Evolutionary conservation across 139 green algal species (phyloP).

Genomic region (Pseudopediastrum boryanum): DNA sequence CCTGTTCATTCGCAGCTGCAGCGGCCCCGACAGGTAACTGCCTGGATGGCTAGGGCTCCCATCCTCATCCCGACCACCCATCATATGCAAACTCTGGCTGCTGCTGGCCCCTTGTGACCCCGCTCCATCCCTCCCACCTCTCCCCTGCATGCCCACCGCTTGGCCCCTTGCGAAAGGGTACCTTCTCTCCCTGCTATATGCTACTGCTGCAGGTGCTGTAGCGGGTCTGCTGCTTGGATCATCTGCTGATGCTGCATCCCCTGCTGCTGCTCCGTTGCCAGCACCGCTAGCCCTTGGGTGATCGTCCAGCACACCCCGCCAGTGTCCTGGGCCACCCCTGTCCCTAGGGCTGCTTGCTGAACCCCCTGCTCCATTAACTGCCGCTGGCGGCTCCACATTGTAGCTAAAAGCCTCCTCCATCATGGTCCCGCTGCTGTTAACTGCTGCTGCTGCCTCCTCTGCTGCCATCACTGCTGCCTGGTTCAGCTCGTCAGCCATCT

Average conservation of each 20-base stretch:
- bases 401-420: slow-evolving; percentile 24
- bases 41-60: no score
- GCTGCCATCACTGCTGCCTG: slow-evolving; percentile 36
- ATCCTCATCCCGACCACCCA: no score
- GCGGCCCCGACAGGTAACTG: no score
- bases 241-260: no score
- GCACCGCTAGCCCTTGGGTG: no score
- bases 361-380: background rate
- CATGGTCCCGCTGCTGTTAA: slow-evolving; percentile 32
- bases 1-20: no score
- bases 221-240: no score
- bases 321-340: slow-evolving; percentile 1
- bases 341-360: background rate
- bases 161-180: no score
- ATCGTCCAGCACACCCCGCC: slow-evolving; percentile 10
- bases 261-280: no score
- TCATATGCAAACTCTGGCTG: no score
- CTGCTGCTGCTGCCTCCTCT: slow-evolving; percentile 33
- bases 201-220: background rate
- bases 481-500: slow-evolving; percentile 69
- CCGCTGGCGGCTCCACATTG: background rate
- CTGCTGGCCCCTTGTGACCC: no score
- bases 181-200: background rate
- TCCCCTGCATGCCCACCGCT: background rate
- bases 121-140: no score